Conservation (phyloP, 1,284 basidiomycete species). For the Melampsora larici-populina region DNA sequence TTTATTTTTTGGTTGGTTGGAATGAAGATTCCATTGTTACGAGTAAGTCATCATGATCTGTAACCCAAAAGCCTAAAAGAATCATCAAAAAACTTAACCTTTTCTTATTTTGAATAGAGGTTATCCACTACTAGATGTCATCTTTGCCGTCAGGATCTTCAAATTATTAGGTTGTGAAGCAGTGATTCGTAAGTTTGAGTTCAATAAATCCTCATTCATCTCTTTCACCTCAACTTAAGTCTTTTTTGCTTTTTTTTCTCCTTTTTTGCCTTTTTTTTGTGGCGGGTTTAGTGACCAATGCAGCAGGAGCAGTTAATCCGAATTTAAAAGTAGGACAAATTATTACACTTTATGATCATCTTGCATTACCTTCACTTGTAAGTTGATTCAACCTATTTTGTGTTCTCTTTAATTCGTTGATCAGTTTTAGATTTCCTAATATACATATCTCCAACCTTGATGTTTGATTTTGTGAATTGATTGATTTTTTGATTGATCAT, state of each 20-base stretch:
- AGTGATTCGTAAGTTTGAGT: conserved; percentile 60
- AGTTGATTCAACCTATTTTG: conserved; percentile 20
- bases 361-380: conserved; percentile 72
- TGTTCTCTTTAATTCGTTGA: too few relatives aligned
- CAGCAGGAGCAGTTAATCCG: conserved; percentile 72
- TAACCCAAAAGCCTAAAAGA: too few relatives aligned
- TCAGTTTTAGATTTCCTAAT: too few relatives aligned
- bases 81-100: too few relatives aligned
- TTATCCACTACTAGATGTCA: conserved; percentile 28
- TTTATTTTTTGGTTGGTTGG: neutral
- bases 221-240: neutral
- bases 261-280: conserved; percentile 1
- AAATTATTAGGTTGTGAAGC: conserved; percentile 31
- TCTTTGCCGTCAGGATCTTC: conserved; percentile 32
- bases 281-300: conserved; percentile 68
- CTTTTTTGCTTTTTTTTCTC: neutral
- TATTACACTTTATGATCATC: conserved; percentile 74
- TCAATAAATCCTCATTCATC: conserved; percentile 48
- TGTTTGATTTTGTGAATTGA: too few relatives aligned
- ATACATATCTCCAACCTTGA: too few relatives aligned
- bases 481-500: too few relatives aligned
- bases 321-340: conserved; percentile 73
- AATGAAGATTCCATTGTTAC: conserved; percentile 27
- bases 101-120: conserved; percentile 12
- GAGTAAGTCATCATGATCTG: conserved; percentile 38